phyloP scores from a whole-genome alignment of 495 filamentous ascomycete genomes.

The Cercophora sp. region DNA sequence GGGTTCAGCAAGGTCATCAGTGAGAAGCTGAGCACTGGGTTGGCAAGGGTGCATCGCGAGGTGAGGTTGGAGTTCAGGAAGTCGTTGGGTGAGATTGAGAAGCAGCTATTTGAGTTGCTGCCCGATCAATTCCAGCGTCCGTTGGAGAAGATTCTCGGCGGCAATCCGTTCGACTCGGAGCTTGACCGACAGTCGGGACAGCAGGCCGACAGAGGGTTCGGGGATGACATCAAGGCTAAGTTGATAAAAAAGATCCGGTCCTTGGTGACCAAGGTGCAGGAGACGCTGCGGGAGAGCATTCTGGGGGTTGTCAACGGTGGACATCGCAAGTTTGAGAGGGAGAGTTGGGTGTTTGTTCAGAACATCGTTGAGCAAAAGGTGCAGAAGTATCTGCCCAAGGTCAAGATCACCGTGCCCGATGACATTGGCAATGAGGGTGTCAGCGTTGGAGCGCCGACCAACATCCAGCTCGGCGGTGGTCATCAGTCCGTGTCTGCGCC shows the following conservation, averaged over 20 bases:
- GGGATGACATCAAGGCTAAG: slow-evolving; percentile 30
- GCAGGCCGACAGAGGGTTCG: slow-evolving; percentile 26
- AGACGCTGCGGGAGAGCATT: slow-evolving; percentile 32
- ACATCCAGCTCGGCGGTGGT: slow-evolving; percentile 23
- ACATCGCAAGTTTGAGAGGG: slow-evolving; percentile 33
- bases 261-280: slow-evolving; percentile 31
- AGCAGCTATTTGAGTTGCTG: slow-evolving; percentile 32
- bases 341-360: slow-evolving; percentile 37
- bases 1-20: slow-evolving; percentile 36
- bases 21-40: slow-evolving; percentile 33
- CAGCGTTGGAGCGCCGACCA: slow-evolving; percentile 23
- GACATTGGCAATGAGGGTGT: slow-evolving; percentile 35
- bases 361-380: slow-evolving; percentile 34
- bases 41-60: slow-evolving; percentile 30
- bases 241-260: slow-evolving; percentile 32
- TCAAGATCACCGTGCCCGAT: slow-evolving; percentile 33
- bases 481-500: slow-evolving; percentile 15
- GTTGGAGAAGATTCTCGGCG: slow-evolving; percentile 34
- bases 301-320: slow-evolving; percentile 32
- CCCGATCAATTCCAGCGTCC: slow-evolving; percentile 30
- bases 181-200: slow-evolving; percentile 23
- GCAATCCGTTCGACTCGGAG: slow-evolving; percentile 33
- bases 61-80: slow-evolving; percentile 36
- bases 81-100: slow-evolving; percentile 30
- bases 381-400: slow-evolving; percentile 34